A percentile compares a stretch with the other conserved stretches of the same genome.
These are phyloP conservation scores for Yamadazyma triangularis DNA, from an alignment of 1,139 yeast genomes.

Conservation along the genomic window DNA sequence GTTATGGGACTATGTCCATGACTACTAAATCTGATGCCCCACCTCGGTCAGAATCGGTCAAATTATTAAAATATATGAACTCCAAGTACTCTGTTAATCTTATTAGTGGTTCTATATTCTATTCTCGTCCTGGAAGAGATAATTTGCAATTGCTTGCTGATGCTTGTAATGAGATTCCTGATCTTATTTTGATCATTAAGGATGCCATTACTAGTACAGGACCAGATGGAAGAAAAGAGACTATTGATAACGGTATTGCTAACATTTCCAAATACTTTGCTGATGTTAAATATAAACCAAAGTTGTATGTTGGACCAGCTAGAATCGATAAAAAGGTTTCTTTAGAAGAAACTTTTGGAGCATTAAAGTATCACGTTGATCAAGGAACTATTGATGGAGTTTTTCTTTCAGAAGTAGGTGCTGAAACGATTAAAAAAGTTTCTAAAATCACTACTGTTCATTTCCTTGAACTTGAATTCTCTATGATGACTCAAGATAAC, in stretches of 20 bases:
- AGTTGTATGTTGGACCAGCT: conserved; percentile 62
- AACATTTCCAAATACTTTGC: conserved; percentile 39
- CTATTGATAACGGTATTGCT: conserved; percentile 46
- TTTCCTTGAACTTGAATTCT: conserved; percentile 70
- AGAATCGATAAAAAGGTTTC: conserved; percentile 54
- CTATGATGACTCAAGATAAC: conserved; percentile 57
- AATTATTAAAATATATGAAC: conserved; percentile 41
- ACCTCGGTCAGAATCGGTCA: conserved; percentile 44
- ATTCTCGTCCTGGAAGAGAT: conserved; percentile 47
- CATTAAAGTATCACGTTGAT: conserved; percentile 47
- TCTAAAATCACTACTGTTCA: conserved; percentile 43
- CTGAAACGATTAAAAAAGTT: conserved; percentile 54
- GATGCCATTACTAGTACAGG: background rate
- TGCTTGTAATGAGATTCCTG: background rate
- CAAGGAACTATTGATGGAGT: conserved; percentile 58
- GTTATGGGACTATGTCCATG: conserved; percentile 63
- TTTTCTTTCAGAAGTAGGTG: conserved; percentile 66
- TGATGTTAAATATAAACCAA: conserved; percentile 22
- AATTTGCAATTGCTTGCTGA: conserved; percentile 35
- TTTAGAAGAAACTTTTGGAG: conserved; percentile 44
- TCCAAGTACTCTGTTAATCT: conserved; percentile 46
- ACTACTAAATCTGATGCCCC: conserved; percentile 49
- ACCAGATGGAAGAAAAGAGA: conserved; percentile 49
- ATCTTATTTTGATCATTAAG: too few relatives aligned
- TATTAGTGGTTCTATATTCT: conserved; percentile 75